A percentile compares a stretch with the other conserved stretches of the same genome.
These are phyloP conservation scores for Xerocomus potaroensis DNA, from an alignment of 768 basidiomycete genomes.

Conservation along the genomic window DNA sequence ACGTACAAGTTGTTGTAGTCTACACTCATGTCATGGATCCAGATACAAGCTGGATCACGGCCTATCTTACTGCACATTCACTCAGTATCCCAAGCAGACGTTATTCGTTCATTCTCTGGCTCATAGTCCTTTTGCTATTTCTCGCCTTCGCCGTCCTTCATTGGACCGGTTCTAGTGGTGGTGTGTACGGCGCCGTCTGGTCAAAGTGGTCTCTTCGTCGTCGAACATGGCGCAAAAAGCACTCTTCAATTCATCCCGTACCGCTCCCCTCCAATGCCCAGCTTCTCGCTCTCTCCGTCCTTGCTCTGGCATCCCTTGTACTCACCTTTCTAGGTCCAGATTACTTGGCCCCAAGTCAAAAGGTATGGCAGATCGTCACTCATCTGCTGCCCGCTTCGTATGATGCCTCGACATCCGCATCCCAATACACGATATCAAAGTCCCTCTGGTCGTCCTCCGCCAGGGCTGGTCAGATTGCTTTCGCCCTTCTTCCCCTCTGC, in stretches of 20 bases:
- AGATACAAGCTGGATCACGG: constrained; percentile 50
- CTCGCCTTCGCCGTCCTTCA: constrained; percentile 40
- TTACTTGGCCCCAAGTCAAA: constrained; percentile 52
- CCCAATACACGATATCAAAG: constrained; percentile 60
- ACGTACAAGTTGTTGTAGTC: no score
- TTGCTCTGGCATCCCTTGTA: constrained; percentile 41
- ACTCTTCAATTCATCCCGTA: constrained; percentile 41
- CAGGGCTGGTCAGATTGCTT: constrained; percentile 65
- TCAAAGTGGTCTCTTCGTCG: constrained; percentile 55
- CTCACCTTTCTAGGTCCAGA: constrained; percentile 62
- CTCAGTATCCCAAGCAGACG: constrained; percentile 48
- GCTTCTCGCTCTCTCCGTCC: constrained; percentile 44
- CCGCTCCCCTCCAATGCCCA: constrained; percentile 64
- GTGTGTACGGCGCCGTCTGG: constrained; percentile 50
- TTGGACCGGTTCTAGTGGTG: constrained; percentile 38
- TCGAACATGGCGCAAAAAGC: constrained; percentile 53
- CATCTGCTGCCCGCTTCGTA: constrained; percentile 22
- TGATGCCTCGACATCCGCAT: constrained; percentile 34
- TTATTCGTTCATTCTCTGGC: constrained; percentile 58
- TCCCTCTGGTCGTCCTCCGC: constrained; percentile 70
- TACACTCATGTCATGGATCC: constrained; percentile 30
- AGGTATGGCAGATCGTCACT: constrained; percentile 40
- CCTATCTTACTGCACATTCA: constrained; percentile 55
- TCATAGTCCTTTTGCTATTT: constrained; percentile 43
- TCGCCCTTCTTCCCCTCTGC: constrained; percentile 66